These are phyloP conservation scores for Drechmeria coniospora DNA, from an alignment of 2,329 filamentous ascomycete species.

Conservation along the genomic window DNA sequence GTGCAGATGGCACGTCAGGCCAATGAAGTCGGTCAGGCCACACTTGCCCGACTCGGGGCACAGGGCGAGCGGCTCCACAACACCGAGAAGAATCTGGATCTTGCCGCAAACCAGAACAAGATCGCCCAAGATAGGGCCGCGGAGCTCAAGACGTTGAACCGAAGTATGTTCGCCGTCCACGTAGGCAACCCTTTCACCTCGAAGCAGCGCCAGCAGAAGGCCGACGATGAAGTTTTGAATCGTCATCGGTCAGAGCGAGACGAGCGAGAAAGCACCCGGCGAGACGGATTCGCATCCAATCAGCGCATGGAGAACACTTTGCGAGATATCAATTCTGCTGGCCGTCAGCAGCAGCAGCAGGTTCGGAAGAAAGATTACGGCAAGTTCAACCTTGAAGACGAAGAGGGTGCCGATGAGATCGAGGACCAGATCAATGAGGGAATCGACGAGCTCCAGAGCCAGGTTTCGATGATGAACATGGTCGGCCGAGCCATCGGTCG, in stretches of 20 bases:
- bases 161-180: constrained; percentile 81
- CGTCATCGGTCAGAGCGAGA: constrained; percentile 52
- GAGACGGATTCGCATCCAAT: constrained; percentile 32
- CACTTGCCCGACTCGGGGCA: constrained; percentile 55
- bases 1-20: constrained; percentile 28
- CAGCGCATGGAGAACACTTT: constrained; percentile 39
- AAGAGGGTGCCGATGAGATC: constrained; percentile 34
- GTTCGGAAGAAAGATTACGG: constrained; percentile 25
- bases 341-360: constrained; percentile 14
- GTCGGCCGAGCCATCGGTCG: constrained; percentile 59
- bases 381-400: constrained; percentile 68
- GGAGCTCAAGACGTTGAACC: constrained; percentile 73
- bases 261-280: constrained; percentile 46
- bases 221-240: constrained; percentile 54
- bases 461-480: constrained; percentile 56
- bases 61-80: constrained; percentile 74
- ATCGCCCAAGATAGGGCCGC: constrained; percentile 65
- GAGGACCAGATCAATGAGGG: constrained; percentile 40
- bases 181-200: constrained; percentile 66
- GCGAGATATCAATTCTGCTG: constrained; percentile 20
- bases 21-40: constrained; percentile 47
- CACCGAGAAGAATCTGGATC: constrained; percentile 68
- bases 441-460: constrained; percentile 51
- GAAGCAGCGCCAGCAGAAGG: constrained; percentile 44
- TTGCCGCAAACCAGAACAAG: constrained; percentile 60